Evolutionary conservation across 2,329 filamentous ascomycete genomes (phyloP).

Genomic region (Immersiporthe knoxdaviesiana): DNA sequence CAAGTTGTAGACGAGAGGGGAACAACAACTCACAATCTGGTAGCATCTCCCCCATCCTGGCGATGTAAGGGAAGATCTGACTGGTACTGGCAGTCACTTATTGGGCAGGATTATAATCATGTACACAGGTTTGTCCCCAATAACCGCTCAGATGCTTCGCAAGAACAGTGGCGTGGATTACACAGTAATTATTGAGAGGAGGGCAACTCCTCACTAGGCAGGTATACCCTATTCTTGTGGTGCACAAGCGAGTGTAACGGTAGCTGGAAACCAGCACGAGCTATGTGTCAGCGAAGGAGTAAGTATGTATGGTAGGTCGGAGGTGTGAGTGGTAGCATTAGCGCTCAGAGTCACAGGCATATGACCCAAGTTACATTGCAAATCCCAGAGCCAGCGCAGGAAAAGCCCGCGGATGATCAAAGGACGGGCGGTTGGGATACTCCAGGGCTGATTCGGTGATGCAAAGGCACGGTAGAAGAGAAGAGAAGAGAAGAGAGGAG

Average conservation of each 20-base stretch:
- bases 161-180: background rate
- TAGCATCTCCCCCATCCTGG: constrained; percentile 13
- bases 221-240: background rate
- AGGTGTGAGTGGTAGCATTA: background rate
- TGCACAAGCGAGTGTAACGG: background rate
- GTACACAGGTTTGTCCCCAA: background rate
- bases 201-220: background rate
- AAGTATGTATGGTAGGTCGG: background rate
- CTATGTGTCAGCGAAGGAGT: background rate
- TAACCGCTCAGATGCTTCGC: too few relatives aligned
- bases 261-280: background rate
- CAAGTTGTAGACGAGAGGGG: background rate
- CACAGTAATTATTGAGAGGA: background rate
- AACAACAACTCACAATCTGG: constrained; percentile 10
- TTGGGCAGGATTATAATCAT: background rate
- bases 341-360: background rate
- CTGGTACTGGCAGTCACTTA: background rate
- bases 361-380: background rate
- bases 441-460: background rate
- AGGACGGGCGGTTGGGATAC: background rate
- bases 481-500: too few relatives aligned
- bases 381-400: background rate
- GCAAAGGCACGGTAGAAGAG: too few relatives aligned
- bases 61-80: background rate
- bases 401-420: background rate